Evolutionary conservation across 495 filamentous ascomycete species (phyloP), one percentile per base, ranked within the genome.

Genomic region (Tuber magnatum): DNA sequence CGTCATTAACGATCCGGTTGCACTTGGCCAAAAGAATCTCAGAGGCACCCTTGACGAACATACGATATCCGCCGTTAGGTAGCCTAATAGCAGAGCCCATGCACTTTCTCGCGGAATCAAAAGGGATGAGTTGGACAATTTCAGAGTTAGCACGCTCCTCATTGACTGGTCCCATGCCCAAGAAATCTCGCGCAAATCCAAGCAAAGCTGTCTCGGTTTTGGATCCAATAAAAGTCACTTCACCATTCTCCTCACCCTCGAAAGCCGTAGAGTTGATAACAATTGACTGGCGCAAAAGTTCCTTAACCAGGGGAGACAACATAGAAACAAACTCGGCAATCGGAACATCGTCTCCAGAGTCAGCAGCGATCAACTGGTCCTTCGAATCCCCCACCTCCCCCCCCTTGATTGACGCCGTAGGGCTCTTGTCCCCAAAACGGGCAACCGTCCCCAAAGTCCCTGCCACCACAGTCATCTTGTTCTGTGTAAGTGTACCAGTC

Each of bases 1-100:
- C 86, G 76, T 91, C 87, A 20, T 81, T 79, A 44, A 92, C 81
- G 71, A 92, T 88, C 20, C 83, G 85, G 22, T 86, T 88, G 70
- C 90, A 90, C 78, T 86, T 88, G 18, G 79, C 83, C 35, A 92
- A 84, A 81, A 94, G 84, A 74, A 97, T 94, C 80, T 97, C 93
- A 0, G 93, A 94, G n/a, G 93, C 93, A 61, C 93, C 93, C 84
- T 97, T 97, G 81, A 97, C 89, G 75, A 90, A 88, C 81, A 97
- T 89, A 28, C 93, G 87, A 78, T 88, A 92, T 75, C 86, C 87
- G 69, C 90, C 90, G 74, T 91, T 88, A 20, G 86, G 83, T 38
- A 92, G 83, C 79, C 90, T 89, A 22, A 91, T 82, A n/a, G 94
- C 91, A 28, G 90, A 86, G 7, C 93, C 93, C 93, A 97, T 97